Percentiles rank a stretch among this genome's conserved stretches.
These are phyloP conservation scores for Microbotryum silenes-acaulis DNA, from an alignment of 1,284 basidiomycete species.

Conservation along the genomic window DNA sequence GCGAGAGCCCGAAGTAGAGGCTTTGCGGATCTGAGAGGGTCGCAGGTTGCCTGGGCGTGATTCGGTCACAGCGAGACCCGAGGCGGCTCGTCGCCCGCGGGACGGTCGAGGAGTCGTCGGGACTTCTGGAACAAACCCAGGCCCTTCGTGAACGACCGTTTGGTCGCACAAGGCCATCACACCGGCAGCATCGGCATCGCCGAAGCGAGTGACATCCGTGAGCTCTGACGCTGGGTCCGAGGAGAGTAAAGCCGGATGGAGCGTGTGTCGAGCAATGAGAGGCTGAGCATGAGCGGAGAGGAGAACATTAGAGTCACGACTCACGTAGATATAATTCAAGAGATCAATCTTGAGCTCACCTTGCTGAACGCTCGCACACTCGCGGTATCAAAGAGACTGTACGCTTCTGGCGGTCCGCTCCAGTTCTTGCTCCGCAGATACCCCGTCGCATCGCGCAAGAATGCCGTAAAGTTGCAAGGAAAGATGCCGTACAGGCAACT, in stretches of 20 bases:
- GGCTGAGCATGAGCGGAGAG: conserved; percentile 44
- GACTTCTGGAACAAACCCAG: not conserved
- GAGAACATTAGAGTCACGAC: not conserved
- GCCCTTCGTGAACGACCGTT: conserved; percentile 7
- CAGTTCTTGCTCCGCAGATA: conserved; percentile 53
- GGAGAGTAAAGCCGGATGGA: conserved; percentile 65
- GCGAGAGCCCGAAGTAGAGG: conserved; percentile 5
- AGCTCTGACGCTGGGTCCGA: conserved; percentile 58
- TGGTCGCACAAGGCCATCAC: conserved; percentile 58
- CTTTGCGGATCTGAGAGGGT: no score
- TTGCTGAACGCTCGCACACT: conserved; percentile 55
- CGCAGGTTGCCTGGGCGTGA: no score
- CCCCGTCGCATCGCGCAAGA: conserved; percentile 57
- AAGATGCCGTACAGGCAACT: conserved; percentile 77
- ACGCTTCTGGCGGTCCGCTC: conserved; percentile 57
- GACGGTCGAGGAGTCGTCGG: no score
- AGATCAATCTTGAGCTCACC: conserved; percentile 48
- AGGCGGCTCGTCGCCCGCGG: no score
- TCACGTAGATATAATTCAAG: conserved; percentile 18
- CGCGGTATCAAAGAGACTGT: conserved; percentile 57
- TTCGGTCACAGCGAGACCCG: no score
- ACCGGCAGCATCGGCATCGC: conserved; percentile 55
- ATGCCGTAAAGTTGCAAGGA: conserved; percentile 70
- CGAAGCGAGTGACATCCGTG: conserved; percentile 57
- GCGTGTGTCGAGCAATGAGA: conserved; percentile 60